Evolutionary conservation across 495 filamentous ascomycete species (phyloP), one percentile per base, ranked within the genome.

Genomic region (Podospora pseudopauciseta): DNA sequence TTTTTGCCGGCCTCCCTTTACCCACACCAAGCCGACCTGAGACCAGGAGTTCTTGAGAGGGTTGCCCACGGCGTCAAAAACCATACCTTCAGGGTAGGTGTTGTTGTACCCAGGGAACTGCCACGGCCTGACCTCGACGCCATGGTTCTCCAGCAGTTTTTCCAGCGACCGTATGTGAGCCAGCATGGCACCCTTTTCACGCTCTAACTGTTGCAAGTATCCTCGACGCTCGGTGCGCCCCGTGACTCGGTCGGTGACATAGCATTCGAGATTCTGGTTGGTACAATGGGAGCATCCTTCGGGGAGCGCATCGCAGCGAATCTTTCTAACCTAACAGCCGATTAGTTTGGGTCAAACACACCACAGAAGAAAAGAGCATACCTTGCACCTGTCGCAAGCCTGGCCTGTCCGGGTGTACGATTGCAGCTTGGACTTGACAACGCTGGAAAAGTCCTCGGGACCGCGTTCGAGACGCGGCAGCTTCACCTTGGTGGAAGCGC

Each of bases 341-440:
- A n/a, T 53, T 30, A 2, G 18, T 53, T 15, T 19, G 26, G 69
- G 19, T 60, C 39, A 49, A 71, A 34, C 54, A 57, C 28, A 30
- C 55, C 16, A 20, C 53, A 19, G 39, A 15, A 68, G n/a, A 39
- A 62, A 32, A 4, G 53, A 23, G 53, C 56, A 26, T 49, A 74
- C 92, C 84, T 93, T 93, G 83, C 93, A 97, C 62, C 93, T 85
- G 74, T 97, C 93, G 83, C 93, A 97, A 4, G 93, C 93, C 76
- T 95, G 92, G 3, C 91, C 91, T 0, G 91, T 95, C 19, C 92
- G 84, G 20, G 85, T 88, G 63, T 88, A 89, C 20, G 83, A 84
- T 68, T 83, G 82, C 62, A 89, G 77, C 73, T 86, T 86, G 78
- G 85, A 88, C 80, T 86, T 87, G 49, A 92, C 88, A 60, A 85